Evolutionary conservation across 768 basidiomycete species (phyloP), one percentile per base, ranked within the genome.

Genomic region (Tulasnella sp.): DNA sequence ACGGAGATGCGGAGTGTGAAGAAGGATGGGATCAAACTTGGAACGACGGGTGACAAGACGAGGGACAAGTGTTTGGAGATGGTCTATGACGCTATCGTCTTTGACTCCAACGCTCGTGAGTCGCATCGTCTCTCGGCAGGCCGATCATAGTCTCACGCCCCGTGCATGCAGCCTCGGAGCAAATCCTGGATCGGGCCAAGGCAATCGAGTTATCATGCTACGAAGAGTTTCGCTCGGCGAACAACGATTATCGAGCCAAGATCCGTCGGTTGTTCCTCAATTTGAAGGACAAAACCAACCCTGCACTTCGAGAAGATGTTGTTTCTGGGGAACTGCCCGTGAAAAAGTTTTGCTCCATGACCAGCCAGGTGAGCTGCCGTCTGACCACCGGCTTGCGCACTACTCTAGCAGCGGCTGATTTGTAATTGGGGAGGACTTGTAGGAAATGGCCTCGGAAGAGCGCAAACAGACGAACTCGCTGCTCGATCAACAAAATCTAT

Each of bases 391-490:
- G n/a, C n/a, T 19, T 9, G 0, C n/a, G n/a, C 19, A 15, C 19
- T 5, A n/a, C 4, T 48, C 3, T 41, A 60, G 49, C 31, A 59
- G 21, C 30, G 17, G 12, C 21, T 10, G 45, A n/a, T 30, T 10
- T 43, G 15, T 31, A 15, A 15, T 48, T 22, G 38, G 5, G 3
- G 24, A 17, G 1, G 51, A 34, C 25, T 19, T 49, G 22, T 61
- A 94, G 91, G 93, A 98, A 66, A 92, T 99, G 89, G 93, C 94
- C 12, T 89, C 90, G 0, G 91, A 91, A 67, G 90, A 93, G 63
- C 79, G 91, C 30, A 87, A 89, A 66, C 83, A 85, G 1, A 84
- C 85, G 8, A 86, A 93, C 65, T 79, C 79, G 60, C 85, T 83
- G 68, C 85, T 98, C 61, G 78, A 81, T 59, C 82, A 85, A 66